These are phyloP conservation scores for Nicotiana tomentosiformis DNA, from an alignment of 257 asterid genomes.

Conservation along the genomic window DNA sequence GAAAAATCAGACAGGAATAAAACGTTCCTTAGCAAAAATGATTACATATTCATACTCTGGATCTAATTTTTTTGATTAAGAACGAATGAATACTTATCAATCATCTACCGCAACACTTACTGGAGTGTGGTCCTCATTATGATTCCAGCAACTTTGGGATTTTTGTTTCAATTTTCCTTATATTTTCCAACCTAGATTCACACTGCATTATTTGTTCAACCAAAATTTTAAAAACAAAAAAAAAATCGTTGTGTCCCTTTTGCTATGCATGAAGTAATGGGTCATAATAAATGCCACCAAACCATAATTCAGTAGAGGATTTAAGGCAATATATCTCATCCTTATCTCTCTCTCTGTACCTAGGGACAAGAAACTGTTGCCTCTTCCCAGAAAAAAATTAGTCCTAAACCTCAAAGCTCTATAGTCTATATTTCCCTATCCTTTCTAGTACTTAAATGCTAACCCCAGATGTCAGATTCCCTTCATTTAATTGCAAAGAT, in stretches of 20 bases:
- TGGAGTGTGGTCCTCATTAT: neutral
- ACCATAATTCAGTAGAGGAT: neutral
- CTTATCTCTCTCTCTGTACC: neutral
- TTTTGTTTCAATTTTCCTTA: neutral
- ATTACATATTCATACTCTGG: no score
- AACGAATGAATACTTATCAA: no score
- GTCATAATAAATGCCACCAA: neutral
- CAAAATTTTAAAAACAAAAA: neutral
- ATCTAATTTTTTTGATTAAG: no score
- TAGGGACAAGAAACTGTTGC: neutral
- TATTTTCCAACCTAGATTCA: neutral
- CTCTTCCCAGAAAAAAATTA: neutral
- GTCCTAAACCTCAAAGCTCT: neutral
- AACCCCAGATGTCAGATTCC: neutral
- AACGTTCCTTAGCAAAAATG: no score
- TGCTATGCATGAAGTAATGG: neutral
- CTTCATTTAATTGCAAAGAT: neutral
- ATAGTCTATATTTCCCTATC: neutral
- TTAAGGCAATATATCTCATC: neutral
- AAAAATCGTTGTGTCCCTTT: neutral
- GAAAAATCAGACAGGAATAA: no score
- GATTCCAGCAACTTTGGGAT: neutral
- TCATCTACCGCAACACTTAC: rapidly evolving
- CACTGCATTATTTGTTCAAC: neutral
- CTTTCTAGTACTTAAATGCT: neutral